These are phyloP conservation scores for Plasmopara halstedii DNA, from an alignment of 352 stramenopile genomes.

Conservation along the genomic window DNA sequence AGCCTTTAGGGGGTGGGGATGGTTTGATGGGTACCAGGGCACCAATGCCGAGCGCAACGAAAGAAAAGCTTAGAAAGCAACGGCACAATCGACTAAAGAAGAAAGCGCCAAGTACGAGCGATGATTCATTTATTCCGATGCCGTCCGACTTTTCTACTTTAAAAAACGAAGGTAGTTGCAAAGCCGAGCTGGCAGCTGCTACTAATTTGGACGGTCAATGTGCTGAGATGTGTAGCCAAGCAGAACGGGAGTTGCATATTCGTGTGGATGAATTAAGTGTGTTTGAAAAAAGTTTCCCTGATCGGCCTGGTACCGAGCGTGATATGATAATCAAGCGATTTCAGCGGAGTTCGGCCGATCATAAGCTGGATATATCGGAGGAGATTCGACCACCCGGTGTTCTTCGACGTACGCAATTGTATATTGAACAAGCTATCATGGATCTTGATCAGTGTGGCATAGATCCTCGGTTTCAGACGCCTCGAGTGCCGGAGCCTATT, in stretches of 20 bases:
- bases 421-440: slow-evolving; percentile 84
- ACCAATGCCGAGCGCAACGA: slow-evolving; percentile 7
- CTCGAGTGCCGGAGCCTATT: slow-evolving; percentile 62
- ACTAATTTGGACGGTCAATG: slow-evolving; percentile 69
- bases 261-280: slow-evolving; percentile 79
- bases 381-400: slow-evolving; percentile 76
- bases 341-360: slow-evolving; percentile 77
- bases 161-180: slow-evolving; percentile 26
- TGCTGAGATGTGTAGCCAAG: slow-evolving; percentile 78
- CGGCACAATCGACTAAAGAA: slow-evolving; percentile 22
- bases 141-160: background rate
- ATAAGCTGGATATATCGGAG: slow-evolving; percentile 78
- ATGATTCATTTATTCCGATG: slow-evolving; percentile 5
- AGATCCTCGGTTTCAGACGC: slow-evolving; percentile 64
- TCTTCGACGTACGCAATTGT: slow-evolving; percentile 69
- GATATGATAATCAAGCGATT: slow-evolving; percentile 85
- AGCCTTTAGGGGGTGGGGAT: slow-evolving; percentile 1
- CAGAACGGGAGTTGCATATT: slow-evolving; percentile 77
- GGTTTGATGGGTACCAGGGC: slow-evolving; percentile 2
- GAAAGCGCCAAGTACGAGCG: slow-evolving; percentile 12
- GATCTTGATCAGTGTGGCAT: slow-evolving; percentile 55
- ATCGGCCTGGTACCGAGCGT: slow-evolving; percentile 41
- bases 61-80: slow-evolving; percentile 15
- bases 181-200: slow-evolving; percentile 52
- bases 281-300: slow-evolving; percentile 79